phyloP scores from a whole-genome alignment of 345 rosid genomes.

The Populus simonii region DNA sequence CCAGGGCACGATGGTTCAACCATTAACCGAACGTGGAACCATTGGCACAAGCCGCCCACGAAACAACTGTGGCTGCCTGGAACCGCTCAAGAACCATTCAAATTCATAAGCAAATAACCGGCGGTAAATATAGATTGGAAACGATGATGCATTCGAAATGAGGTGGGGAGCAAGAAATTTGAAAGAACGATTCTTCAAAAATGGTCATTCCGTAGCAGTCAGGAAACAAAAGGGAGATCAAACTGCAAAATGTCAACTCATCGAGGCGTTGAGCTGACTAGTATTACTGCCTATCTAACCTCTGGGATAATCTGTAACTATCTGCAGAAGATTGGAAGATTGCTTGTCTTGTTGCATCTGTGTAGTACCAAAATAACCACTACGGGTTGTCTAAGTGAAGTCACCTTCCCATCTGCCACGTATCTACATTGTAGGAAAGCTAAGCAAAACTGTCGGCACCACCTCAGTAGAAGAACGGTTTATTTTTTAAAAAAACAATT shows the following conservation, averaged over 20 bases:
- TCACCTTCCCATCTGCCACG: not conserved
- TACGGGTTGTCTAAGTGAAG: not conserved
- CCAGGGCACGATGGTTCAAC: too few species aligned
- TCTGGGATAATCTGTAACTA: not conserved
- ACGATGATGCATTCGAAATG: too few species aligned
- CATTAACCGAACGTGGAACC: too few species aligned
- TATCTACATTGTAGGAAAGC: not conserved
- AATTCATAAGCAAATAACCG: too few species aligned
- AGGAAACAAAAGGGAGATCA: not conserved
- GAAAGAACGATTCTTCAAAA: not conserved
- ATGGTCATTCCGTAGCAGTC: not conserved
- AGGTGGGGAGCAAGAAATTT: not conserved
- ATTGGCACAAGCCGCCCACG: too few species aligned
- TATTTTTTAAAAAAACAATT: too few species aligned
- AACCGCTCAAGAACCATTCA: too few species aligned
- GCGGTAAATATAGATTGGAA: too few species aligned
- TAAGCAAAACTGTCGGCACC: slow-evolving; percentile 7
- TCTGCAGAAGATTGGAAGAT: not conserved
- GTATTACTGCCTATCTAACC: not conserved
- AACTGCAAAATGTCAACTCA: not conserved
- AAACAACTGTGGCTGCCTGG: too few species aligned
- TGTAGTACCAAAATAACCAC: not conserved
- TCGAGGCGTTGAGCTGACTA: not conserved
- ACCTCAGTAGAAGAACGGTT: slow-evolving; percentile 86
- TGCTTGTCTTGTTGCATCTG: not conserved